These are phyloP conservation scores for Malassezia sympodialis DNA, from an alignment of 1,284 basidiomycete genomes.

Conservation along the genomic window DNA sequence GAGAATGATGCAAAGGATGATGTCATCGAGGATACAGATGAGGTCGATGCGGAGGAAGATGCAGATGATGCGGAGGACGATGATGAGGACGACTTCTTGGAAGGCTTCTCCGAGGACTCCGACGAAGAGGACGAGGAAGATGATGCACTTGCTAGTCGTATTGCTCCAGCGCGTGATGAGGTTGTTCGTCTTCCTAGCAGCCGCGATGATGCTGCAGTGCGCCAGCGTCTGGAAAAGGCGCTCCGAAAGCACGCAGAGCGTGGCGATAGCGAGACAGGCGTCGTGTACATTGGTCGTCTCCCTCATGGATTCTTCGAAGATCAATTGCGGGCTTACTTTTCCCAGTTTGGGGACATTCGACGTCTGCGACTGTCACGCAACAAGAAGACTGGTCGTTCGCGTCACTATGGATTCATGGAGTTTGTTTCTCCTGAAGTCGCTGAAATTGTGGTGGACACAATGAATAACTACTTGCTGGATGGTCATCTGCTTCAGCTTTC, in stretches of 20 bases:
- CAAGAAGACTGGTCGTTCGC: conserved; percentile 88
- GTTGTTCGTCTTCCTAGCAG: conserved; percentile 33
- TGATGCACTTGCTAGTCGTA: conserved; percentile 18
- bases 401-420: conserved; percentile 95
- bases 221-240: conserved; percentile 32
- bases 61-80: neutral
- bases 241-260: conserved; percentile 18
- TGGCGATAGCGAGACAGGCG: conserved; percentile 54
- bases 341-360: conserved; percentile 84
- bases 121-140: conserved; percentile 38
- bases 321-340: conserved; percentile 82
- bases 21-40: neutral
- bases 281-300: conserved; percentile 77
- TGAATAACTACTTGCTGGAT: conserved; percentile 95
- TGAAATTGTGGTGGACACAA: conserved; percentile 89
- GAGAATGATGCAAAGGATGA: conserved; percentile 5
- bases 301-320: conserved; percentile 97
- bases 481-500: conserved; percentile 79
- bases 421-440: conserved; percentile 82
- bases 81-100: conserved; percentile 15
- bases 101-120: conserved; percentile 20
- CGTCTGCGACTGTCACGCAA: conserved; percentile 83
- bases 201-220: conserved; percentile 37
- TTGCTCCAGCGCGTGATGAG: conserved; percentile 20
- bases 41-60: conserved; percentile 2